A percentile compares a stretch with the other conserved stretches of the same genome.
phyloP scores from a whole-genome alignment of 257 asterid genomes.

The Solanum etuberosum region DNA sequence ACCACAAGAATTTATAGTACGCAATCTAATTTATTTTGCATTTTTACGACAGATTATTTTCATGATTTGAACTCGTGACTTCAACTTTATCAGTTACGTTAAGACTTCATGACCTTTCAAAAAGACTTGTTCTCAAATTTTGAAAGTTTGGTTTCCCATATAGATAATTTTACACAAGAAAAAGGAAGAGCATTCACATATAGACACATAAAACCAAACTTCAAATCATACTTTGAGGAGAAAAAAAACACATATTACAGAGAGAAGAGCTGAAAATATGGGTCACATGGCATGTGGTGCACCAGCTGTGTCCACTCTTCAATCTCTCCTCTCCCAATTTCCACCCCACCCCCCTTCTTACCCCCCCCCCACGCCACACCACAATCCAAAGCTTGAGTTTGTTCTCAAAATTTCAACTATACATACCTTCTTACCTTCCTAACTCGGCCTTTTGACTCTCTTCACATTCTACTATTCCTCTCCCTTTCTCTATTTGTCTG shows the following conservation, averaged over 20 bases:
- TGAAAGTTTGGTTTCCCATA: not conserved
- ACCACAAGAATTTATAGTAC: not conserved
- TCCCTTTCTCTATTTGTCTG: slow-evolving; percentile 8
- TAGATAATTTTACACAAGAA: not conserved
- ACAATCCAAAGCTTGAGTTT: not conserved
- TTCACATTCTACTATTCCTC: slow-evolving; percentile 5
- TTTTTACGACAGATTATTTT: too few relatives aligned
- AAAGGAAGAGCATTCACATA: not conserved
- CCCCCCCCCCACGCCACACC: not conserved
- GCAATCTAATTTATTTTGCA: too few relatives aligned
- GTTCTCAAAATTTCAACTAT: slow-evolving; percentile 11
- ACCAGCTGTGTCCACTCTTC: slow-evolving; percentile 58
- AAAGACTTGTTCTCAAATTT: not conserved
- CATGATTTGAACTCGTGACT: not conserved
- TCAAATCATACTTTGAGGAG: slow-evolving; percentile 2
- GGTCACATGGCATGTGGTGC: slow-evolving; percentile 86
- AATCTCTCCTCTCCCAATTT: not conserved
- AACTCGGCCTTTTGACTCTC: slow-evolving; percentile 43
- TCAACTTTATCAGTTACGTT: not conserved
- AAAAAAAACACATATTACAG: not conserved
- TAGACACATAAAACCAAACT: not conserved
- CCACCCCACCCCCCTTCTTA: not conserved
- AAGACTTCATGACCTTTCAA: not conserved
- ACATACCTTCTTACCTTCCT: slow-evolving; percentile 42
- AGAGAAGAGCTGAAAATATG: slow-evolving; percentile 12